A percentile compares a stretch with the other conserved stretches of the same genome.
Conservation (phyloP, 2,329 filamentous ascomycete species). For the Bipolaris sorokiniana region DNA sequence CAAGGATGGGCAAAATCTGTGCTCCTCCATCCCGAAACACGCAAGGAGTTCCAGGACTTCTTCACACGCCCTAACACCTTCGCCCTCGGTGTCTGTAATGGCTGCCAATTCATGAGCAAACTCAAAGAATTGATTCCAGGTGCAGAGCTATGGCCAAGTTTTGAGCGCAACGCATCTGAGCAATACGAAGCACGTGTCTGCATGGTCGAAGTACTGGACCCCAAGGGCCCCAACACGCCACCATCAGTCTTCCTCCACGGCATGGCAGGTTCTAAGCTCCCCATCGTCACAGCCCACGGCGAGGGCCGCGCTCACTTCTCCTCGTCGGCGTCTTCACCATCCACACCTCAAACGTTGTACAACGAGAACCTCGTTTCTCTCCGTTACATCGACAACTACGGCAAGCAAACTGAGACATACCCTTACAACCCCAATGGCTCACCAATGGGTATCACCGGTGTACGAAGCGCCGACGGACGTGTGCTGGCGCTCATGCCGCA, state of each 20-base stretch:
- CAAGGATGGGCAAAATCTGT: conserved; percentile 96
- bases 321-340: conserved; percentile 45
- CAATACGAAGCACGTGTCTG: conserved; percentile 89
- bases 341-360: conserved; percentile 60
- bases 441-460: conserved; percentile 79
- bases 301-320: conserved; percentile 76
- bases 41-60: conserved; percentile 81
- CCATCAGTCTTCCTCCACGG: conserved; percentile 85
- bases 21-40: conserved; percentile 76
- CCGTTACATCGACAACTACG: conserved; percentile 84
- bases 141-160: conserved; percentile 80
- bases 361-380: conserved; percentile 74
- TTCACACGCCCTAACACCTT: conserved; percentile 91
- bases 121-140: conserved; percentile 85
- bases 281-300: conserved; percentile 88
- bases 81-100: conserved; percentile 92
- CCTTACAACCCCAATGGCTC: conserved; percentile 91
- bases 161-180: conserved; percentile 81
- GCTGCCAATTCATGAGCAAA: conserved; percentile 91
- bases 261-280: conserved; percentile 81
- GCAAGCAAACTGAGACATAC: conserved; percentile 77
- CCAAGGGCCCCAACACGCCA: conserved; percentile 49
- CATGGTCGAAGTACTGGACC: conserved; percentile 81
- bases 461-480: conserved; percentile 76
- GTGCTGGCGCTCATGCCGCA: conserved; percentile 93